Evolutionary conservation across 495 filamentous ascomycete species (phyloP).

Genomic region (Penicillium desertorum): DNA sequence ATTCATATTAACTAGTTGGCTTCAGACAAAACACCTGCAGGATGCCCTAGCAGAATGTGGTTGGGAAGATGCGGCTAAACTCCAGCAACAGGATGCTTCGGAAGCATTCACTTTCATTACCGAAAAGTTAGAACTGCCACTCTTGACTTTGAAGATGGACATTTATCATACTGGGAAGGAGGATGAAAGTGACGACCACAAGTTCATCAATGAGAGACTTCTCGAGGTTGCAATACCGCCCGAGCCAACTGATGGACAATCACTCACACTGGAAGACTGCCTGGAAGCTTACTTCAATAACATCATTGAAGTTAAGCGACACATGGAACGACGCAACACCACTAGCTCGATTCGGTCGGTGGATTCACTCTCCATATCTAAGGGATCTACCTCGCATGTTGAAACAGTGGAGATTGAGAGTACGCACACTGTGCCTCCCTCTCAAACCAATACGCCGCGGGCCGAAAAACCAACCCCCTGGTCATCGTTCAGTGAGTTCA

Average conservation of each 20-base stretch:
- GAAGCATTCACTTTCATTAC: conserved; percentile 96
- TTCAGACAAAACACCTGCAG: conserved; percentile 78
- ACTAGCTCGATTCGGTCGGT: conserved; percentile 50
- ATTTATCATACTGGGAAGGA: conserved; percentile 89
- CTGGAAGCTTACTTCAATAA: conserved; percentile 95
- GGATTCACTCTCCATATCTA: conserved; percentile 48
- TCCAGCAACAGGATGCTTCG: conserved; percentile 87
- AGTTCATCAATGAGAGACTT: conserved; percentile 85
- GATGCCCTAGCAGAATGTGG: conserved; percentile 82
- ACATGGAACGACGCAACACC: conserved; percentile 66
- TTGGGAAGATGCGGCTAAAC: conserved; percentile 75
- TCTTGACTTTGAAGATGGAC: conserved; percentile 90
- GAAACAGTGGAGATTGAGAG: conserved; percentile 58
- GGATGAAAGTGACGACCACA: conserved; percentile 82
- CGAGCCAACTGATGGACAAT: conserved; percentile 56
- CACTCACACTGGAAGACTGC: conserved; percentile 81
- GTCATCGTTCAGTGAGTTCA: conserved; percentile 31
- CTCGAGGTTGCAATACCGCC: conserved; percentile 86
- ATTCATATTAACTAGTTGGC: conserved; percentile 26
- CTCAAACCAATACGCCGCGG: conserved; percentile 33
- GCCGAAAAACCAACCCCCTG: conserved; percentile 34
- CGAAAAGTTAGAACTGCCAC: conserved; percentile 78
- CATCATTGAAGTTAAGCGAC: conserved; percentile 81
- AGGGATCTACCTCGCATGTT: conserved; percentile 52
- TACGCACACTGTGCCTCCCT: conserved; percentile 43